phyloP scores from a whole-genome alignment of 1,284 basidiomycete species.

The Abortiporus biennis region DNA sequence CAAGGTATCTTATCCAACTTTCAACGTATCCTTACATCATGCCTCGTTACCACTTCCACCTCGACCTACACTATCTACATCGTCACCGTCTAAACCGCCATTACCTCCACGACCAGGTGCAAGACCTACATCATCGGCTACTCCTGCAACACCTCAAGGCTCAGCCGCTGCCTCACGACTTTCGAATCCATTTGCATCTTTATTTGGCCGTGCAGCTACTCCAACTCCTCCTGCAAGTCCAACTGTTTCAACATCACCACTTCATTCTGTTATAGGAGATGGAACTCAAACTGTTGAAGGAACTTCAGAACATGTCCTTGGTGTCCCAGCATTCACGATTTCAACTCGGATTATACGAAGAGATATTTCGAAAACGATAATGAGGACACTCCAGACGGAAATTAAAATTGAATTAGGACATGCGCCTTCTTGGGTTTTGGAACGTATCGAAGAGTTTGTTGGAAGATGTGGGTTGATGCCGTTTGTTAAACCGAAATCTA shows the following conservation, averaged over 20 bases:
- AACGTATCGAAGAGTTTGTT: conserved; percentile 55
- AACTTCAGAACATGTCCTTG: conserved; percentile 32
- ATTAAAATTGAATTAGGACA: conserved; percentile 43
- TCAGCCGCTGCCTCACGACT: conserved; percentile 37
- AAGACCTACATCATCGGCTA: conserved; percentile 13
- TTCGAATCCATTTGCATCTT: conserved; percentile 58
- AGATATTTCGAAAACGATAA: conserved; percentile 55
- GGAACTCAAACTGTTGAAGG: conserved; percentile 13
- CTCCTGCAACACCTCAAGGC: conserved; percentile 9
- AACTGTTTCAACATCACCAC: conserved; percentile 15
- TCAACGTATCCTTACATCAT: conserved; percentile 41
- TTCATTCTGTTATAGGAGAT: conserved; percentile 18
- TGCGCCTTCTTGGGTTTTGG: conserved; percentile 58
- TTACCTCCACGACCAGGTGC: conserved; percentile 52
- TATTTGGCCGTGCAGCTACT: conserved; percentile 45
- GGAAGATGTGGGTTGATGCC: conserved; percentile 21
- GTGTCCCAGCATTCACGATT: conserved; percentile 56
- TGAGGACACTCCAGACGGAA: conserved; percentile 51
- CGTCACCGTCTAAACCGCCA: conserved; percentile 41
- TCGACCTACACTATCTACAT: conserved; percentile 28
- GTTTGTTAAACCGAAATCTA: conserved; percentile 12
- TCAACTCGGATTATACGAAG: conserved; percentile 42
- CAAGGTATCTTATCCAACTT: conserved; percentile 44
- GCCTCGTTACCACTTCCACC: conserved; percentile 64
- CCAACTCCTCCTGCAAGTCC: conserved; percentile 29